Base-by-base conservation (phyloP, 345 rosid genomes). In the Leavenworthia alabamica region DNA sequence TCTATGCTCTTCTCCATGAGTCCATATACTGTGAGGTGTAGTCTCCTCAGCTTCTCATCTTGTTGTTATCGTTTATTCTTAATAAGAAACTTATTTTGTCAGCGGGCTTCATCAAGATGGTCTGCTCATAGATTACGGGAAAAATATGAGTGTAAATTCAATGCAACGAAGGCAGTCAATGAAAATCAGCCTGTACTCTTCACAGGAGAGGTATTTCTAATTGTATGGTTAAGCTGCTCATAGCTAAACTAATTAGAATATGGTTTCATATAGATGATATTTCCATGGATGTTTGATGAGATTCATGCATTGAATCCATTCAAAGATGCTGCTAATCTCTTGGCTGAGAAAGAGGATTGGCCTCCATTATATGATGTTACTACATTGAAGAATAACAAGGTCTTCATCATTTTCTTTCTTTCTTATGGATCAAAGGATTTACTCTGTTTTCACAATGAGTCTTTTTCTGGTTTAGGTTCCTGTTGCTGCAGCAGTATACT, bases 261-360 rank as follows among this genome's bases (percentile, higher is more conserved):
- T 39, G 44, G 61, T 56, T 23, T 59, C 45, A 42, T 72, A 19
- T 74, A 87, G 95, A 87, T 84, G 89, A 60, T 82, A 49, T 81
- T 81, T 67, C 86, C 92, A 11, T 89, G 99, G 94, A 85, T 89
- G 96, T 87, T 89, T 64, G 97, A 87, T 60, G 97, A 93, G 75
- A 72, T 87, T 75, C 81, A 80, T 68, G 80, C 79, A 29, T 72
- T 93, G 79, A 86, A 74, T 54, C 88, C 78, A 29, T 85, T 85
- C 59, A 85, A 83, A 76, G 85, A 67, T 26, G 86, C 82, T 6
- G 85, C 91, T 16, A 56, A 81, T 52, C 44, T 85, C 62, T 75
- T 92, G 65, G 86, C 97, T 6, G 80, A 89, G 79, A 86, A 86
- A 72, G 83, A 75, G 48, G 91, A 89, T 52, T 93, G 97, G 99